phyloP scores from a whole-genome alignment of 2,329 filamentous ascomycete genomes.

The Curvularia lunata region DNA sequence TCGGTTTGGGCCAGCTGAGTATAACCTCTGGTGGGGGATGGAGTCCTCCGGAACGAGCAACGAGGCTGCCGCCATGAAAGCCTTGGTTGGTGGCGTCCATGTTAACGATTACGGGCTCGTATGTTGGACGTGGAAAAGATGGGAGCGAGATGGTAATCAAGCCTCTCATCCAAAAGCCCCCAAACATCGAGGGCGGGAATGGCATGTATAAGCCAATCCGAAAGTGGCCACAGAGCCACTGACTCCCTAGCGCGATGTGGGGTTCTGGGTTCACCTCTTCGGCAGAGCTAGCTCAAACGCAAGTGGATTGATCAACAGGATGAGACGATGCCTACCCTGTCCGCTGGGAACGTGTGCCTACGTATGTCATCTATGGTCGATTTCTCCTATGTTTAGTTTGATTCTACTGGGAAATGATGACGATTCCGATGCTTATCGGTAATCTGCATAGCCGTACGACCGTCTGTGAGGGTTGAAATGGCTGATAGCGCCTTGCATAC shows the following conservation, averaged over 20 bases:
- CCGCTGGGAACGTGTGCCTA: not conserved
- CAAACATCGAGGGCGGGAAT: slow-evolving; percentile 3
- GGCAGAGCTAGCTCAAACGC: slow-evolving; percentile 14
- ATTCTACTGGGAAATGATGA: not conserved
- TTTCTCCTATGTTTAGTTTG: slow-evolving; percentile 1
- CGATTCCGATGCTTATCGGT: slow-evolving; percentile 1
- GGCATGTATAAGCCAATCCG: slow-evolving; percentile 19
- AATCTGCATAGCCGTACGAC: not conserved
- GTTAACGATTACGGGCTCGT: slow-evolving; percentile 9
- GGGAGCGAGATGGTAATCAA: slow-evolving; percentile 1
- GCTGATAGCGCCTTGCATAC: not conserved
- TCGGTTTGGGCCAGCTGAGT: slow-evolving; percentile 55
- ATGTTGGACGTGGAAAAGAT: not conserved
- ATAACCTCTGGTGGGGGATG: slow-evolving; percentile 52
- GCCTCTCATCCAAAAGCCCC: slow-evolving; percentile 5
- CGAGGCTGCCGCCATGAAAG: slow-evolving; percentile 16
- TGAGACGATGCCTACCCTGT: not conserved
- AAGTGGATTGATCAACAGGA: slow-evolving; percentile 10
- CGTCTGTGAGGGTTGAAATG: not conserved
- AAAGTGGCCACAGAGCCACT: slow-evolving; percentile 7
- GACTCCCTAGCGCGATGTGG: slow-evolving; percentile 17
- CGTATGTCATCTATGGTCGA: not conserved
- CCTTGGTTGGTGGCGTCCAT: slow-evolving; percentile 9
- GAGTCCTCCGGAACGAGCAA: slow-evolving; percentile 38
- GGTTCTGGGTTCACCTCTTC: slow-evolving; percentile 16